Conservation (phyloP, 1,284 basidiomycete species). For the Porogramme epimiltina region DNA sequence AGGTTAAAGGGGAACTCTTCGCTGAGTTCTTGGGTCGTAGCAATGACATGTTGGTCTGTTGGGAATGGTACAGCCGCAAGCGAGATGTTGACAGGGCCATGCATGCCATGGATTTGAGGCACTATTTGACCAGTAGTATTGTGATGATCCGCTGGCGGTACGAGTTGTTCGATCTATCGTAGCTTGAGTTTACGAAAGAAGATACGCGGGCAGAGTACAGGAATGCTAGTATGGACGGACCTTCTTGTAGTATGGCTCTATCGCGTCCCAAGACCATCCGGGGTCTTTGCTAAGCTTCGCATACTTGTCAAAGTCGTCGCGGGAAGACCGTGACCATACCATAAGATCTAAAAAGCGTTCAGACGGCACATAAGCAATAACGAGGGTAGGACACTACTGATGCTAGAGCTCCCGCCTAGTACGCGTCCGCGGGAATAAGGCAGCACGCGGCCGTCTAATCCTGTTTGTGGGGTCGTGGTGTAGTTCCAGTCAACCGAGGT, state of each 20-base stretch:
- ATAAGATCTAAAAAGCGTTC: constrained; percentile 35
- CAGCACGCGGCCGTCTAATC: constrained; percentile 31
- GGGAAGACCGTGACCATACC: constrained; percentile 42
- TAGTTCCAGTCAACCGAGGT: constrained; percentile 36
- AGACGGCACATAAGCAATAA: not conserved
- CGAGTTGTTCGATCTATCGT: constrained; percentile 20
- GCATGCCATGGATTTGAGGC: constrained; percentile 17
- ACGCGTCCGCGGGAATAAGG: constrained; percentile 36
- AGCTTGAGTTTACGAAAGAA: too few relatives aligned
- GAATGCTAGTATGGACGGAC: constrained; percentile 6
- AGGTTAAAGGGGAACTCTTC: constrained; percentile 32
- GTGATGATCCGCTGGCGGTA: constrained; percentile 21
- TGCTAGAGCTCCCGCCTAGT: constrained; percentile 40
- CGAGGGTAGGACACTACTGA: constrained; percentile 33
- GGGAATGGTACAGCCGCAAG: constrained; percentile 34
- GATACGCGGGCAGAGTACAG: not conserved
- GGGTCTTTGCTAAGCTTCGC: constrained; percentile 38
- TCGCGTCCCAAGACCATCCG: constrained; percentile 43
- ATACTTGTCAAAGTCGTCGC: constrained; percentile 41
- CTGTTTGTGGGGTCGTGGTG: constrained; percentile 37
- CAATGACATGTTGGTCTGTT: constrained; percentile 36
- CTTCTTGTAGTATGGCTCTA: constrained; percentile 36
- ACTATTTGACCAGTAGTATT: constrained; percentile 16
- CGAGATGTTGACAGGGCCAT: constrained; percentile 35
- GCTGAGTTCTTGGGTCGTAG: constrained; percentile 32